Base-by-base conservation (phyloP, 2,329 filamentous ascomycete genomes). In the Zymoseptoria passerinii region DNA sequence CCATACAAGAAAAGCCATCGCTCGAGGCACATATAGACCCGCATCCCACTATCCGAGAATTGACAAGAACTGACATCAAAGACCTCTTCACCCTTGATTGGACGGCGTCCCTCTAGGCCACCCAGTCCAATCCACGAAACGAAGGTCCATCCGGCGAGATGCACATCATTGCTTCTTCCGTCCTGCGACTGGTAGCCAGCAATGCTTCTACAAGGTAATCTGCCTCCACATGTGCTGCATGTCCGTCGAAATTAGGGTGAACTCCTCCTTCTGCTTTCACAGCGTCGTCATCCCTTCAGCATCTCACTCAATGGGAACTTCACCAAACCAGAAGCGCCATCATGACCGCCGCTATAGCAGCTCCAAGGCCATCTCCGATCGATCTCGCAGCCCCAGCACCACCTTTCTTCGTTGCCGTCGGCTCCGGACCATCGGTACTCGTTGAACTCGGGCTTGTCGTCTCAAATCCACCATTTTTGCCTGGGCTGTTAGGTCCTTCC, bases 401-500 rank as follows among this genome's bases (percentile, higher is more conserved):
- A 13, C 35, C 35, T 44, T 44, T 44, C 35, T 44, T 44, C 35
- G 35, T 44, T 16, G 35, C 35, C 16, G 35, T 16, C 16, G 35
- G 35, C 35, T 44, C 6, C 35, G 35, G 35, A 16, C 13, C 35
- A n/a, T 44, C 35, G 35, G 35, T 44, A 44, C 35, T 44, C 35
- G 35, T 40, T 10, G 35, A 40, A 16, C 13, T 44, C 35, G 35
- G 10, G n/a, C 35, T 44, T 13, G 35, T 3, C 3, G 35, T 44
- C 35, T 44, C 35, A 10, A 69, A 51, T 16, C 60, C 61, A 27
- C 53, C 71, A 57, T 74, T 74, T 56, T 75, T 71, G 35, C 78
- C 78, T 5, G 84, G 84, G 18, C 74, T 72, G 67, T 87, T 87
- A 70, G 77, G 78, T 61, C 79, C 71, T 58, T 80, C 79, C 52